These are phyloP conservation scores for Diphasiastrum complanatum DNA, from an alignment of 83 land plant genomes.

Conservation along the genomic window DNA sequence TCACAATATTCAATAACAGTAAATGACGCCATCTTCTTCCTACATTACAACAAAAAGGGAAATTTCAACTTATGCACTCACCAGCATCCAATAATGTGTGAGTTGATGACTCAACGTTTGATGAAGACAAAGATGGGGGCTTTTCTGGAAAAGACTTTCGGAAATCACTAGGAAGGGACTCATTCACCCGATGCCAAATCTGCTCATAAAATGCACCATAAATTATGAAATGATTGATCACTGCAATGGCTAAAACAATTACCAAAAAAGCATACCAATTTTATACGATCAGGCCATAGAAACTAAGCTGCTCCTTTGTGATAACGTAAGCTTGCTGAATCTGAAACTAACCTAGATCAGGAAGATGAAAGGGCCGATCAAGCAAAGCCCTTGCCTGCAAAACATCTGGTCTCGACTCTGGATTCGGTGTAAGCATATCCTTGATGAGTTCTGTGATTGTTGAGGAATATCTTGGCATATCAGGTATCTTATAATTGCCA, in stretches of 20 bases:
- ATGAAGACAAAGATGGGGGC: conserved; percentile 27
- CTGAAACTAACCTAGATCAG: conserved; percentile 92
- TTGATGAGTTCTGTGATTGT: conserved; percentile 54
- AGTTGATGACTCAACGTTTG: conserved; percentile 26
- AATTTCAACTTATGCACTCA: conserved; percentile 11
- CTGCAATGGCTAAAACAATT: neutral
- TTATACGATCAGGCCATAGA: neutral
- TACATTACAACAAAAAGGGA: conserved; percentile 8
- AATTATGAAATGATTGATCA: conserved; percentile 4
- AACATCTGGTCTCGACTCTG: conserved; percentile 86
- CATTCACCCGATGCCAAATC: conserved; percentile 95
- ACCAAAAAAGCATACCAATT: neutral
- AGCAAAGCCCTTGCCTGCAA: conserved; percentile 99
- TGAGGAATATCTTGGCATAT: conserved; percentile 68
- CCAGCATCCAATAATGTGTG: conserved; percentile 3
- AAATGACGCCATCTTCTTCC: too few relatives aligned
- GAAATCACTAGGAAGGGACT: conserved; percentile 48
- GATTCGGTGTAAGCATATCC: conserved; percentile 80
- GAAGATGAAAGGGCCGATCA: conserved; percentile 88
- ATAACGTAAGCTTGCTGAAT: conserved; percentile 30
- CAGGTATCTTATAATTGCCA: conserved; percentile 92
- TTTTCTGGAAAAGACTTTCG: conserved; percentile 71
- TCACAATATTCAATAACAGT: too few relatives aligned
- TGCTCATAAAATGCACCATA: conserved; percentile 22
- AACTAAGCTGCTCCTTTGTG: too few relatives aligned